Conservation (phyloP, 768 basidiomycete genomes). For the Cystobasidium tubakii region DNA sequence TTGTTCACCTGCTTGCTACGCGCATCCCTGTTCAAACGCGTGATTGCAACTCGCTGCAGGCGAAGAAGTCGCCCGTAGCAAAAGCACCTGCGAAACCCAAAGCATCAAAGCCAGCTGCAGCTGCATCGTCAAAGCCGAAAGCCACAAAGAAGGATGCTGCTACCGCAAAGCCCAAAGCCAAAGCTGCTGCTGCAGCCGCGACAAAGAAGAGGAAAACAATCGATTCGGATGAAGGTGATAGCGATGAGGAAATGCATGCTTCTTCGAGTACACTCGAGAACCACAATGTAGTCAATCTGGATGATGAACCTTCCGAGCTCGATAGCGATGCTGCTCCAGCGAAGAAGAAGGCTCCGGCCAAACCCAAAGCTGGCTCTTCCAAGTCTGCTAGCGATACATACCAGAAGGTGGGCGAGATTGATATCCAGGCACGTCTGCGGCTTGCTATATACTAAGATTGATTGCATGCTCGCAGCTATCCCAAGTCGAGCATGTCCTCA, state of each 20-base stretch:
- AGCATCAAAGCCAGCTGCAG: conserved; percentile 43
- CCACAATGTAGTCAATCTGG: neutral
- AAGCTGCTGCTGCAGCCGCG: conserved; percentile 43
- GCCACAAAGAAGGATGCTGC: conserved; percentile 47
- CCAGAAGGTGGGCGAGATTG: conserved; percentile 38
- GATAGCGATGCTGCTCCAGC: conserved; percentile 25
- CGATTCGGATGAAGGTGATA: conserved; percentile 16
- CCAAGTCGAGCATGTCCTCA: conserved; percentile 88
- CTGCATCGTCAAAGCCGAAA: conserved; percentile 57
- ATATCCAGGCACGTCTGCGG: too few relatives aligned
- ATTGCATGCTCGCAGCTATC: conserved; percentile 60
- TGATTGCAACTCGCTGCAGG: neutral
- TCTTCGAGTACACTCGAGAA: conserved; percentile 15
- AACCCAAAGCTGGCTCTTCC: conserved; percentile 58
- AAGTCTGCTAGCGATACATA: conserved; percentile 36
- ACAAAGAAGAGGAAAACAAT: neutral
- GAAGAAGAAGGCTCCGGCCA: conserved; percentile 58
- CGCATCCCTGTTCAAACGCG: neutral
- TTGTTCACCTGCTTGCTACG: neutral
- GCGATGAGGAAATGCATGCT: neutral
- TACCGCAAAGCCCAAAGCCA: conserved; percentile 37
- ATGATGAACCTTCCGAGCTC: conserved; percentile 41
- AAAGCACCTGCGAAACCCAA: conserved; percentile 54
- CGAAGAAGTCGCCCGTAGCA: conserved; percentile 50
- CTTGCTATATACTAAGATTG: neutral